These are phyloP conservation scores for Rhodotorula graminis DNA, from an alignment of 768 basidiomycete species.

Conservation along the genomic window DNA sequence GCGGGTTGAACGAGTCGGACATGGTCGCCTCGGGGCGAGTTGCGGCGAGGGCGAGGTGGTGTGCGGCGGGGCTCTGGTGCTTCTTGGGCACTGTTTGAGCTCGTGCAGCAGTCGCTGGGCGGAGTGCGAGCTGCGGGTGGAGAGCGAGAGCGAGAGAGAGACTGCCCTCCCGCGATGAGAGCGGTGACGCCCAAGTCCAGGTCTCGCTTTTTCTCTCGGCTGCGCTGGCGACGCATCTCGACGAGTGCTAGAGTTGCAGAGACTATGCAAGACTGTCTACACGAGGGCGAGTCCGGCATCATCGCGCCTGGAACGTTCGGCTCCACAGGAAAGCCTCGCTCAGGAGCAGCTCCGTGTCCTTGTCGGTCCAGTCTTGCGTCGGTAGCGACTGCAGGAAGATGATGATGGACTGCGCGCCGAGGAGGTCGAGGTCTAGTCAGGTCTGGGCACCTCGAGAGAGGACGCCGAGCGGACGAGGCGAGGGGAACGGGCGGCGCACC, in stretches of 20 bases:
- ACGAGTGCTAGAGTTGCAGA: no score
- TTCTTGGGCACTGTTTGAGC: no score
- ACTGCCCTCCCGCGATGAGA: no score
- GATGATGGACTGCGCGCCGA: constrained; percentile 73
- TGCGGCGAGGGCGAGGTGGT: neutral
- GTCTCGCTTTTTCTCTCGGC: no score
- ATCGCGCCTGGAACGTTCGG: constrained; percentile 34
- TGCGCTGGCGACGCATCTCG: no score
- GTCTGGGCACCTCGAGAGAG: neutral
- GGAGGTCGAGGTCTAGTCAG: neutral
- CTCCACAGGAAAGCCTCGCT: constrained; percentile 82
- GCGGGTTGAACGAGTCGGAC: constrained; percentile 4
- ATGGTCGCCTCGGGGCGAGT: neutral
- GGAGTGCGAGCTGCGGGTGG: no score
- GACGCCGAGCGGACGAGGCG: neutral
- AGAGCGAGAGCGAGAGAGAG: no score
- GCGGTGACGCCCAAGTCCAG: no score
- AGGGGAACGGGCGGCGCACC: constrained; percentile 52
- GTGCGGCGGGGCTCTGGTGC: neutral
- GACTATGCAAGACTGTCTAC: no score
- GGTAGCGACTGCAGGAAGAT: constrained; percentile 95
- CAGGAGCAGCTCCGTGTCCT: constrained; percentile 89
- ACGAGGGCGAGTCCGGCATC: neutral
- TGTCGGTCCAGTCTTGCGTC: constrained; percentile 76
- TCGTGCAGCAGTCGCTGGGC: no score